phyloP scores from a whole-genome alignment of 495 filamentous ascomycete genomes.

The Penicillium maclennaniae region DNA sequence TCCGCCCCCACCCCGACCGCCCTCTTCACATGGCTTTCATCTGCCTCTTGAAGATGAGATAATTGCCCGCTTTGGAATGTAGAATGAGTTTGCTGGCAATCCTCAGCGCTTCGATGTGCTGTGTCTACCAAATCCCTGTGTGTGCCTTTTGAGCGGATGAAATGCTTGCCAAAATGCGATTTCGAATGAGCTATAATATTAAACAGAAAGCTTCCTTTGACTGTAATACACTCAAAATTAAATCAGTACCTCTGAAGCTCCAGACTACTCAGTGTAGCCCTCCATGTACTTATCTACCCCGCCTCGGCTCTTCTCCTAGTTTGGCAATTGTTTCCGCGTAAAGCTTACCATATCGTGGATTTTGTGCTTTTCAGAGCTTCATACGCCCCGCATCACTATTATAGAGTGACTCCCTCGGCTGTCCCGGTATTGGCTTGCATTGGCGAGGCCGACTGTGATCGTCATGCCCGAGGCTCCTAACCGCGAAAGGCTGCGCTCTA shows the following conservation, averaged over 20 bases:
- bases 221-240: neutral
- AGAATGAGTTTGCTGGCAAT: neutral
- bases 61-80: constrained; percentile 20
- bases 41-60: constrained; percentile 21
- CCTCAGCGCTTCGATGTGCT: neutral
- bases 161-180: neutral
- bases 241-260: neutral
- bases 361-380: too few relatives aligned
- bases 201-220: neutral
- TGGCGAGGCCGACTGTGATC: too few relatives aligned
- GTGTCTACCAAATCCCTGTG: neutral
- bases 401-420: too few relatives aligned
- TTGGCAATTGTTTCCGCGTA: too few relatives aligned
- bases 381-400: too few relatives aligned
- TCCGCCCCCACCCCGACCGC: constrained; percentile 7
- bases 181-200: neutral
- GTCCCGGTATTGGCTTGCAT: too few relatives aligned
- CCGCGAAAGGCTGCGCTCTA: constrained; percentile 42
- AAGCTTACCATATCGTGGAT: too few relatives aligned
- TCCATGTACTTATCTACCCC: neutral
- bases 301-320: neutral
- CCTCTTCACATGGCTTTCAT: constrained; percentile 9
- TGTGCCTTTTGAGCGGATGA: neutral
- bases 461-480: neutral
- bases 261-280: neutral